Base-by-base conservation (phyloP, 2,329 filamentous ascomycete genomes). In the Botryotinia narcissicola region DNA sequence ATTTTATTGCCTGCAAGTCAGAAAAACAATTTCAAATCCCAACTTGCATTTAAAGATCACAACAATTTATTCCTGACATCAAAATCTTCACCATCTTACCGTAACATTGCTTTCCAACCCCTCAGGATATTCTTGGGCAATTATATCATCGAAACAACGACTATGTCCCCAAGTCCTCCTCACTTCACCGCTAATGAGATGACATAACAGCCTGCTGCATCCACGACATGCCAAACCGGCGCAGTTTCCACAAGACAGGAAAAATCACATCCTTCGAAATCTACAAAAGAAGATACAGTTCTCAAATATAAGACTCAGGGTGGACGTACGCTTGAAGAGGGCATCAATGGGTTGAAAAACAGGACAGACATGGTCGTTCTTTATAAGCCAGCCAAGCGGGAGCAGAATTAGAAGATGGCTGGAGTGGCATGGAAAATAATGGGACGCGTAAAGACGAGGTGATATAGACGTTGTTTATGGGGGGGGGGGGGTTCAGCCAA, bases 41-140 rank as follows among this genome's bases (percentile, higher is more conserved):
- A 22, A 12, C 2, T 29, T 29, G 14, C 14, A 4, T 18, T 57
- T 9, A 32, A 29, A 57, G 1, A 18, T 8, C 14, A 29, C 8
- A 32, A 12, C 25, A 51, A 32, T 18, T 32, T 18, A 8, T 16
- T 29, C n/a, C 5, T 3, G 5, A 18, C 3, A 8, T 18, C 51
- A 57, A 4, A 8, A 57, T 57, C 6, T 29, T 57, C 3, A 2
- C 16, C 7, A 9, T 18, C n/a, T 16, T 29, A 32, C 18, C 14
- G 7, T 14, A 16, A 18, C 7, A 2, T 9, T 32, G n/a, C 7
- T 14, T 29, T 32, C 18, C 7, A 18, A 8, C 0, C 2, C 6
- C 16, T 29, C n/a, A 9, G n/a, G 18, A 32, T 57, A 1, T 57
- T 7, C n/a, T 57, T 57, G 8, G n/a, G 14, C 12, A 3, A 57